Conservation (phyloP, 331 rosid genomes). For the Quercus phellos region DNA sequence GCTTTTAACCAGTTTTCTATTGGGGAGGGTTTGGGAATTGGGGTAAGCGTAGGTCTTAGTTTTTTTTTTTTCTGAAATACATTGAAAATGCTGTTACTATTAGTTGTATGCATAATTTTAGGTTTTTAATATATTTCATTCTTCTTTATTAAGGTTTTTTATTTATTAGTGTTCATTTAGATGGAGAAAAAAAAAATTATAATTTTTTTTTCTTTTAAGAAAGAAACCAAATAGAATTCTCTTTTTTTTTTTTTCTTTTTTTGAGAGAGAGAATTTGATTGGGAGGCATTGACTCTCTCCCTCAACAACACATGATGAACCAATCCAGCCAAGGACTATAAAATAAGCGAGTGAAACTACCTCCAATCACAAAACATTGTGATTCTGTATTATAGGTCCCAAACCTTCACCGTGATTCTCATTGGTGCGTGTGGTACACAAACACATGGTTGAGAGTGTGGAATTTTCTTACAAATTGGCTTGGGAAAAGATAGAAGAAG, state of each 20-base stretch:
- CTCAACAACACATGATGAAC: constrained; percentile 20
- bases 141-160: too few relatives aligned
- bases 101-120: too few relatives aligned
- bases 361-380: not conserved
- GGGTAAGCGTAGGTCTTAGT: too few relatives aligned
- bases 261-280: constrained; percentile 22
- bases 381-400: not conserved
- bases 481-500: constrained; percentile 15
- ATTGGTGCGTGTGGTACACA: not conserved
- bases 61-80: too few relatives aligned
- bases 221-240: not conserved
- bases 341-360: constrained; percentile 22
- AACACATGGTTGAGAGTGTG: not conserved
- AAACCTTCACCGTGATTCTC: not conserved
- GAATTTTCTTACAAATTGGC: not conserved
- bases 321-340: constrained; percentile 18
- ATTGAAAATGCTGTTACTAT: too few relatives aligned
- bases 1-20: too few relatives aligned
- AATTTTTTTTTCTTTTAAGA: not conserved
- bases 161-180: constrained; percentile 20
- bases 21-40: too few relatives aligned
- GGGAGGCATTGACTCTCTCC: constrained; percentile 45
- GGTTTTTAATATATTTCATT: too few relatives aligned
- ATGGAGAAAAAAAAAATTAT: not conserved
- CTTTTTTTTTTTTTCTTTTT: not conserved